Evolutionary conservation across 768 basidiomycete species (phyloP).

Genomic region (Coprinopsis strossmayeri): DNA sequence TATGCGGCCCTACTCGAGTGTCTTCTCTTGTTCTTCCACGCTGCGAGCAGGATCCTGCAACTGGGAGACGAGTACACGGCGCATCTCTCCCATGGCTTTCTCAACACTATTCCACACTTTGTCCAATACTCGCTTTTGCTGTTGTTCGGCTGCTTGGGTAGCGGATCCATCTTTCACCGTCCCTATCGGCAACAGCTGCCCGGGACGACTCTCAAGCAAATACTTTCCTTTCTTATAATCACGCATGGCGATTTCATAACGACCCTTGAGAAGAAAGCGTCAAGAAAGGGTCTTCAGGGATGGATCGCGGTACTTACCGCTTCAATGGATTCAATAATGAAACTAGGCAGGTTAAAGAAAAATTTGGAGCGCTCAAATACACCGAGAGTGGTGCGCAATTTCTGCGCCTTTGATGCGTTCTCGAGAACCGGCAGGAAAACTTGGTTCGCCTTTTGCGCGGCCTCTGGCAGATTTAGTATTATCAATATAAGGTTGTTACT

Average conservation of each 20-base stretch:
- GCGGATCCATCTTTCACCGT: slow-evolving; percentile 50
- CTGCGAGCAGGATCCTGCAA: slow-evolving; percentile 73
- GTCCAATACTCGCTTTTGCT: slow-evolving; percentile 89
- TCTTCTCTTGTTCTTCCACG: slow-evolving; percentile 94
- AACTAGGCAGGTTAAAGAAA: slow-evolving; percentile 96
- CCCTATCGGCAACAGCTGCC: slow-evolving; percentile 71
- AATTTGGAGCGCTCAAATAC: slow-evolving; percentile 97
- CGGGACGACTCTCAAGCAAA: slow-evolving; percentile 83
- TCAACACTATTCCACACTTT: slow-evolving; percentile 96
- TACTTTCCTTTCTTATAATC: slow-evolving; percentile 98
- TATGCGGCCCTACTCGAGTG: slow-evolving; percentile 74
- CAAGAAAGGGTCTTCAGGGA: not conserved
- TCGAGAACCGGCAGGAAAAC: slow-evolving; percentile 95
- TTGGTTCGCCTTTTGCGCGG: slow-evolving; percentile 89
- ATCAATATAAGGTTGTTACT: slow-evolving; percentile 6
- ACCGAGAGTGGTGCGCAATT: slow-evolving; percentile 85
- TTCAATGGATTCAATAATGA: slow-evolving; percentile 83
- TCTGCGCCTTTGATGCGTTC: slow-evolving; percentile 90
- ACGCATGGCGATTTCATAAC: slow-evolving; percentile 87
- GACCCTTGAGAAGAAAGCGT: slow-evolving; percentile 51
- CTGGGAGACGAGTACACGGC: slow-evolving; percentile 65
- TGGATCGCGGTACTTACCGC: slow-evolving; percentile 47
- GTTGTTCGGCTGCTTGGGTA: slow-evolving; percentile 49
- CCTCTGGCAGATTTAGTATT: slow-evolving; percentile 47
- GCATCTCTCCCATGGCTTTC: slow-evolving; percentile 91